Evolutionary conservation across 176 grass and related monocot species (phyloP), one percentile per base, ranked within the genome.

Genomic region (Oryza glumipatula): DNA sequence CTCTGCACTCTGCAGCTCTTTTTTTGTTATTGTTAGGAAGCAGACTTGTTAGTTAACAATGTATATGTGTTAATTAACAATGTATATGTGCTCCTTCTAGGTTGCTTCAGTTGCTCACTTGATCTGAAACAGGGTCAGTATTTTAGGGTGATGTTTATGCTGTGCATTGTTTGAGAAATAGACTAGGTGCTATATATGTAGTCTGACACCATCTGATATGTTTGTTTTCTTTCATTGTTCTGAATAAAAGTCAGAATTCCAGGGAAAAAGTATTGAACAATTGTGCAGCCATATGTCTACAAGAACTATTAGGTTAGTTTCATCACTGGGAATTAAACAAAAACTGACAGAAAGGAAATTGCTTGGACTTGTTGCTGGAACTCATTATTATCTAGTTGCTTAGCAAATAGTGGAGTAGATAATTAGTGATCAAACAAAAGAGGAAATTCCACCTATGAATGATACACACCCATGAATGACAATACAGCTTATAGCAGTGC

Each of bases 91-190:
- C 17, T 87, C 6, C 76, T 87, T 84, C 85, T 65, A 5, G 89
- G 85, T 11, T 80, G 80, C 75, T 87, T 11, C 88, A n/a, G 69
- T 52, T 47, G 72, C 45, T 80, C 38, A 6, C 68, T 79, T 78
- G 60, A 79, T 61, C 46, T 33, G 9, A 12, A 72, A 82, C 58
- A 54, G 54, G 33, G 14, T 33, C 32, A 46, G 66, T 85, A 33
- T 70, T 22, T 85, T 68, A 61, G 48, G 15, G 48, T 60, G 23
- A 21, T 69, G 5, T 48, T 71, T 52, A 73, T 65, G 11, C 12
- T 86, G 73, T 56, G 32, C 6, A 39, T 11, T 30, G 81, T 49
- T 36, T 69, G 82, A 81, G 81, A 82, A 47, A 73, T 4, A 43
- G 19, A 33, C 7, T 78, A 28, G 58, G 21, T 68, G 9, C 22